Conservation (phyloP, 331 rosid species). For the Quercus tomentella region DNA sequence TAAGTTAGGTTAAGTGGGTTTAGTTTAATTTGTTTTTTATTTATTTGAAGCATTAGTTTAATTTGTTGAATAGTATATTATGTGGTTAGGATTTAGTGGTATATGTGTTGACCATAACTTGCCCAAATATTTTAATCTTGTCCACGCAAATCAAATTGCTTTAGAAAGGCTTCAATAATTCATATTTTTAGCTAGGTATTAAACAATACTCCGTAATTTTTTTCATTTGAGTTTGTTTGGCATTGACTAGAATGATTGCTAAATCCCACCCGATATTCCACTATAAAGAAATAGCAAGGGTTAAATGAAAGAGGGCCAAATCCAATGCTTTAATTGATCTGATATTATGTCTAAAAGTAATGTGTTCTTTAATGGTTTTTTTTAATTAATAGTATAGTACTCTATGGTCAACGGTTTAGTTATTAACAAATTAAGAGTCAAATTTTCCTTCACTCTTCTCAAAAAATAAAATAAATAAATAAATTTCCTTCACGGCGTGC, state of each 20-base stretch:
- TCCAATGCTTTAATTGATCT: constrained; percentile 4
- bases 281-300: neutral
- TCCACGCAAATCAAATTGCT: neutral
- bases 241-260: constrained; percentile 19
- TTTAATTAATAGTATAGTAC: neutral
- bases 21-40: neutral
- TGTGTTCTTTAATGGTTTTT: neutral
- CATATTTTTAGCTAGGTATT: neutral
- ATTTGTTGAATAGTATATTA: neutral
- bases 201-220: neutral
- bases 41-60: neutral
- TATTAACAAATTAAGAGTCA: neutral
- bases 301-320: constrained; percentile 10
- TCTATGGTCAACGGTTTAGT: constrained; percentile 10
- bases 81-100: neutral
- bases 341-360: neutral
- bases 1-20: too few relatives aligned
- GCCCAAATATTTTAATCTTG: neutral
- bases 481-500: neutral
- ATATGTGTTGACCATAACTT: neutral
- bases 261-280: constrained; percentile 9
- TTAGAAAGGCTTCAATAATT: neutral
- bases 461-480: too few relatives aligned
- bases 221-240: neutral
- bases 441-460: too few relatives aligned